A percentile compares a stretch with the other conserved stretches of the same genome.
phyloP scores from a whole-genome alignment of 2,329 filamentous ascomycete genomes.

The Fusarium circinatum region DNA sequence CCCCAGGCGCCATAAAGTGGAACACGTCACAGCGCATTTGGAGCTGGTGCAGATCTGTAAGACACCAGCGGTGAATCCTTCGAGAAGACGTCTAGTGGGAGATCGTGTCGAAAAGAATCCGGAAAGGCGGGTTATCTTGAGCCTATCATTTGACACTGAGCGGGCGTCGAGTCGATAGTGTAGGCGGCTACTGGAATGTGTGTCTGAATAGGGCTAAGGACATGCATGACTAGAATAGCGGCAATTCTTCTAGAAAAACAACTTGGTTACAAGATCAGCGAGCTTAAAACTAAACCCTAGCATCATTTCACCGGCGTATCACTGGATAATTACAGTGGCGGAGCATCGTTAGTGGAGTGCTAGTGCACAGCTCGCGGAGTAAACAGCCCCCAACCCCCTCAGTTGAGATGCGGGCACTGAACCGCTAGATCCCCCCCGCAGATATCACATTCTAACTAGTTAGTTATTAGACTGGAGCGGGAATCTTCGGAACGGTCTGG shows the following conservation, averaged over 20 bases:
- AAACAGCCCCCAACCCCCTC: background rate
- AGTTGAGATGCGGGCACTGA: background rate
- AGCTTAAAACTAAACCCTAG: background rate
- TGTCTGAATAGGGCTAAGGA: background rate
- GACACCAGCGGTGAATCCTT: conserved; percentile 15
- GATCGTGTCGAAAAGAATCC: background rate
- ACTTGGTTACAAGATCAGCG: background rate
- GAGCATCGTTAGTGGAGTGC: background rate
- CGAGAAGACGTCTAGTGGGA: background rate
- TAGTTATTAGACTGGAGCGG: background rate
- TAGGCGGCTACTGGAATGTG: background rate
- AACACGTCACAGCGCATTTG: conserved; percentile 20
- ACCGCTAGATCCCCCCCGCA: conserved; percentile 9
- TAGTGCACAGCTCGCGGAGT: background rate
- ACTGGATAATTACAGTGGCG: background rate
- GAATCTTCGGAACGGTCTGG: conserved; percentile 12
- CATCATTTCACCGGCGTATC: background rate
- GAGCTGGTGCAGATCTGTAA: conserved; percentile 7
- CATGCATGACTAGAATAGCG: background rate
- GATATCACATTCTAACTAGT: background rate
- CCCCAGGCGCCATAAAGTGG: background rate
- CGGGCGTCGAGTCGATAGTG: background rate
- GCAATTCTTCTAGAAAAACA: conserved; percentile 7
- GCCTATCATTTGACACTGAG: background rate
- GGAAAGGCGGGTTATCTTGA: background rate